Conservation (phyloP, 23 red algal genomes). For the Gracilaria gracilis region DNA sequence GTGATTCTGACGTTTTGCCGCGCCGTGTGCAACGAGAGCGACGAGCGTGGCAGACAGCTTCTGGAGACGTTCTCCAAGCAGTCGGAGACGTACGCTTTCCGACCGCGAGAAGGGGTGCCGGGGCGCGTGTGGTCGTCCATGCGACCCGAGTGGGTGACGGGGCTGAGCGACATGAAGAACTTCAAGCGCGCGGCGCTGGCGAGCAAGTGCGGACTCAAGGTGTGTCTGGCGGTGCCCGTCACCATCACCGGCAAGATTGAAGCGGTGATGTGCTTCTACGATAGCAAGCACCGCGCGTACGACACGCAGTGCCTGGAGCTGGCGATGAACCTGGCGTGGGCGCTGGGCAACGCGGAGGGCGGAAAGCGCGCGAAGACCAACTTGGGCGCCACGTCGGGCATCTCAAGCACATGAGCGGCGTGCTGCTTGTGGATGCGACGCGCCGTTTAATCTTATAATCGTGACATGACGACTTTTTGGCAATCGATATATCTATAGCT, state of each 20-base stretch:
- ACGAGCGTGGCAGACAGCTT: neutral
- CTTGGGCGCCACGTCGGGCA: slow-evolving; percentile 26
- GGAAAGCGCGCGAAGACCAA: slow-evolving; percentile 71
- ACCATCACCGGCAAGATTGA: slow-evolving; percentile 78
- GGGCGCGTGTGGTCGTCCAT: slow-evolving; percentile 78
- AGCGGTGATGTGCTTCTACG: slow-evolving; percentile 79
- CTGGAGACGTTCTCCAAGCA: slow-evolving; percentile 50
- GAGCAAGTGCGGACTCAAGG: slow-evolving; percentile 54
- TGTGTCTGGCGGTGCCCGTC: slow-evolving; percentile 80
- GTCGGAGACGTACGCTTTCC: slow-evolving; percentile 46
- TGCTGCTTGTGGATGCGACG: neutral
- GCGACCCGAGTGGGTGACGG: slow-evolving; percentile 82
- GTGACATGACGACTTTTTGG: neutral
- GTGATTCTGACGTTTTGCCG: slow-evolving; percentile 42
- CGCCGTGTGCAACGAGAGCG: slow-evolving; percentile 27
- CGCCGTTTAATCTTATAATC: neutral
- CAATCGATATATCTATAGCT: neutral
- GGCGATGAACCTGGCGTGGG: slow-evolving; percentile 74
- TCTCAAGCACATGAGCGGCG: slow-evolving; percentile 30
- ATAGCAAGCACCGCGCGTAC: slow-evolving; percentile 70
- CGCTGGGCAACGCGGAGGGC: slow-evolving; percentile 71
- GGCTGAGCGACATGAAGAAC: slow-evolving; percentile 55
- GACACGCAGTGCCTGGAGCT: slow-evolving; percentile 75
- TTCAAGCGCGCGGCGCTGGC: slow-evolving; percentile 61
- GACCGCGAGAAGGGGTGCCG: slow-evolving; percentile 58